These are phyloP conservation scores for Plenodomus lindquistii DNA, from an alignment of 2,329 filamentous ascomycete genomes.

Conservation along the genomic window DNA sequence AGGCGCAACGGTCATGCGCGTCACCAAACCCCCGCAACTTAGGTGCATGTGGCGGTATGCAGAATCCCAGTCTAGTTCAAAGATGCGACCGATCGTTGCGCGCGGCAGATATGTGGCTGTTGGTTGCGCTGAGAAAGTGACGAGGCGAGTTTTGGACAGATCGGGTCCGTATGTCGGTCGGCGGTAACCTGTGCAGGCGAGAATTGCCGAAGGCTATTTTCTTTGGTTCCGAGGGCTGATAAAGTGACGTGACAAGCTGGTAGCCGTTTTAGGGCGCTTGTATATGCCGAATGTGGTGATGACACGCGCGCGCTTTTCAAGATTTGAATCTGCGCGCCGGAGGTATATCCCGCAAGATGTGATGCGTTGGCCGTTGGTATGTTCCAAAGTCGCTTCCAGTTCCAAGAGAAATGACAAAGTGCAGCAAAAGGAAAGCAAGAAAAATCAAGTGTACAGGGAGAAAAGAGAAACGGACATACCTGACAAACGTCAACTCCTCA, in stretches of 20 bases:
- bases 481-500: slow-evolving; percentile 53
- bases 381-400: too few species aligned
- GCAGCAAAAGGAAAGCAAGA: neutral
- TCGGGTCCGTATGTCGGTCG: slow-evolving; percentile 15
- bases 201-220: neutral
- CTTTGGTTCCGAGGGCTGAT: neutral
- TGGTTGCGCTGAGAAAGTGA: slow-evolving; percentile 12
- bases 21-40: neutral
- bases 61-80: neutral
- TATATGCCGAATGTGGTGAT: too few species aligned
- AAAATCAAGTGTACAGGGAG: neutral
- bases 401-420: neutral
- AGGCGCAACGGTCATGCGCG: neutral
- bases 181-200: slow-evolving; percentile 18
- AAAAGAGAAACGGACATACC: slow-evolving; percentile 42
- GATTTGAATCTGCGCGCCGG: too few species aligned
- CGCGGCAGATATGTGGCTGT: neutral
- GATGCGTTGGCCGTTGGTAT: neutral
- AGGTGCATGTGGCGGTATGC: neutral
- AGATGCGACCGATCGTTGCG: neutral
- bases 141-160: slow-evolving; percentile 3
- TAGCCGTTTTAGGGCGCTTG: neutral
- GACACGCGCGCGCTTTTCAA: too few species aligned
- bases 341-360: neutral
- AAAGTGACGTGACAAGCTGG: neutral